Evolutionary conservation across 83 land plant genomes (phyloP), one percentile per base, ranked within the genome.

Genomic region (Diphasiastrum complanatum): DNA sequence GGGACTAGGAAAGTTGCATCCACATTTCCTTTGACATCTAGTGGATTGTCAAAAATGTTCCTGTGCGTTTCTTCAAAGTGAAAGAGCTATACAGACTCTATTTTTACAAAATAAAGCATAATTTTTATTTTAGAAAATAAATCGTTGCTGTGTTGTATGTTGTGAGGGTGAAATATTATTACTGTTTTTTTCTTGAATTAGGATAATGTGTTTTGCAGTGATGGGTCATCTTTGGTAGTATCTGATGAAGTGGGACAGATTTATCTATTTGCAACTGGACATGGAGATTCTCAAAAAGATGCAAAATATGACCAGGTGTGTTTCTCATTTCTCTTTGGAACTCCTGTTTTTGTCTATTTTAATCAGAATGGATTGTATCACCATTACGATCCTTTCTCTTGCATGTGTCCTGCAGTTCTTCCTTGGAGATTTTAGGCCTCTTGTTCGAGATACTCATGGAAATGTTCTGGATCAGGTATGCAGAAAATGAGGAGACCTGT

Each of bases 211-310:
- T 14, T 37, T 30, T 50, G 23, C 61, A 91, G 97, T 72, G 97
- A 91, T 86, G 97, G 97, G 32, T 80, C 89, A 36, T 86, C 97
- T 46, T 61, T 91, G 40, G 79, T 91, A 51, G 84, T 91, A 48
- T 91, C 97, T 49, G 97, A 91, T 78, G 97, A 91, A 72, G 97
- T 84, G 45, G 97, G 97, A 5, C 97, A 91, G 52, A 76, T 86
- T 43, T 86, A 86, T 73, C 64, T 91, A 25, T 65, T 91, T 30
- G 78, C 81, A 34, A 86, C 97, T 14, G 97, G 97, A 5, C 76
- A 85, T 58, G 93, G 85, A 35, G 83, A 81, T 63, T 81, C 89
- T 5, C 86, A 84, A 53, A 84, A 86, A 61, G 97, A 86, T 78
- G 97, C 93, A 6, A 81, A 84, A 64, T 91, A 79, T 76, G 97